Evolutionary conservation across 352 stramenopile genomes (phyloP).

Genomic region (Paralagenidium karlingii): DNA sequence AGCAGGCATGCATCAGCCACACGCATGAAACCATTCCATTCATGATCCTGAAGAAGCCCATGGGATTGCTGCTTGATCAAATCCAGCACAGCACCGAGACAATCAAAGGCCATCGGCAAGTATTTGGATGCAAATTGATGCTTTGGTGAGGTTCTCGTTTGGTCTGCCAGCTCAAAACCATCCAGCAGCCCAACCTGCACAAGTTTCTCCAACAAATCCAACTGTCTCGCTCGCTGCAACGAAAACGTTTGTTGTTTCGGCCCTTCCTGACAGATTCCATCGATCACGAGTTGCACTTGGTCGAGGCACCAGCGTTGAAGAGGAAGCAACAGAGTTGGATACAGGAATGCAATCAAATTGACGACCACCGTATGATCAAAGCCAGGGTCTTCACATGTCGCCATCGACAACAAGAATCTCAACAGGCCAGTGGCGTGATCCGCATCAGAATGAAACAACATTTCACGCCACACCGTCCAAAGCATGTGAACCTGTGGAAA

Average conservation of each 20-base stretch:
- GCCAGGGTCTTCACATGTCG: slow-evolving; percentile 12
- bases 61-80: slow-evolving; percentile 14
- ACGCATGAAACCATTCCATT: slow-evolving; percentile 23
- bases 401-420: slow-evolving; percentile 19
- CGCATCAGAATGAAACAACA: slow-evolving; percentile 42
- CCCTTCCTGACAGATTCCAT: slow-evolving; percentile 36
- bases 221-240: slow-evolving; percentile 16
- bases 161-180: slow-evolving; percentile 15
- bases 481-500: slow-evolving; percentile 22
- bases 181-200: slow-evolving; percentile 21
- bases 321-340: slow-evolving; percentile 14
- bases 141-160: slow-evolving; percentile 17
- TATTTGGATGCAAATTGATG: slow-evolving; percentile 48
- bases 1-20: slow-evolving; percentile 49
- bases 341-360: slow-evolving; percentile 30
- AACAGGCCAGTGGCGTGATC: slow-evolving; percentile 11
- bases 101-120: slow-evolving; percentile 51
- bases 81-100: slow-evolving; percentile 45
- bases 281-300: slow-evolving; percentile 23
- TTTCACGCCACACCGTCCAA: slow-evolving; percentile 41
- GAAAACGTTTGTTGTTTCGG: slow-evolving; percentile 31
- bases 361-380: slow-evolving; percentile 6
- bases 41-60: too few species aligned
- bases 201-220: slow-evolving; percentile 33
- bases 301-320: slow-evolving; percentile 33